A percentile compares a stretch with the other conserved stretches of the same genome.
Evolutionary conservation across 257 asterid genomes (phyloP).

Genomic region (Ilex asprella): DNA sequence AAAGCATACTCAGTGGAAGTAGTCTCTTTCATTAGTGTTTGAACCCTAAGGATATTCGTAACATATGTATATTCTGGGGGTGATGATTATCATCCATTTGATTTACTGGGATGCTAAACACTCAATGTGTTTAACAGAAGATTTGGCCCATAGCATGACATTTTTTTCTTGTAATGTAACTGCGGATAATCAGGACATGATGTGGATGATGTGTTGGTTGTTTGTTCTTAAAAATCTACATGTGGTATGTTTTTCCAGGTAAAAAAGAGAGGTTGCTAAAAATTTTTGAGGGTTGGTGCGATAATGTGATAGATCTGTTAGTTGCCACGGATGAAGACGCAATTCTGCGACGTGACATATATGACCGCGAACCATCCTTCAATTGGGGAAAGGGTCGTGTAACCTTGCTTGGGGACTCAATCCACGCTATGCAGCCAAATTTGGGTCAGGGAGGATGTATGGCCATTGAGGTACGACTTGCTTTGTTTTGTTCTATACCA

Average conservation of each 20-base stretch:
- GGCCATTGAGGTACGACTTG: slow-evolving; percentile 85
- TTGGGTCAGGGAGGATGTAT: slow-evolving; percentile 99
- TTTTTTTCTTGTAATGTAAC: no score
- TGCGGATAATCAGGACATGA: background rate
- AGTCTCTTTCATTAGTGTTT: no score
- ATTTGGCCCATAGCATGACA: no score
- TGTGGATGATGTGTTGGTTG: background rate
- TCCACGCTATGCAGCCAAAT: slow-evolving; percentile 99
- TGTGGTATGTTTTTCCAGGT: slow-evolving; percentile 39
- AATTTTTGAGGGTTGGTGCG: slow-evolving; percentile 91
- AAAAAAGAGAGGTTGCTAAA: slow-evolving; percentile 72
- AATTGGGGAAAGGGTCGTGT: slow-evolving; percentile 95
- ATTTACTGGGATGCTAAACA: no score
- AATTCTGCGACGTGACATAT: slow-evolving; percentile 90
- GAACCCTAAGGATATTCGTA: no score
- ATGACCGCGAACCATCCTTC: slow-evolving; percentile 64
- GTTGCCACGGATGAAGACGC: slow-evolving; percentile 82
- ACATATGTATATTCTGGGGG: no score
- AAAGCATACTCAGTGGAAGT: no score
- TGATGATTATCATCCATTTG: no score
- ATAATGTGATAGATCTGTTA: slow-evolving; percentile 74
- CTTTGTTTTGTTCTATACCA: background rate
- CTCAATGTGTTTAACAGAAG: no score
- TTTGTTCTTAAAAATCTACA: background rate
- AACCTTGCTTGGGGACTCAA: slow-evolving; percentile 92